Evolutionary conservation across 805 yeast species (phyloP).

Genomic region (Saccharomycopsis fibuligera): DNA sequence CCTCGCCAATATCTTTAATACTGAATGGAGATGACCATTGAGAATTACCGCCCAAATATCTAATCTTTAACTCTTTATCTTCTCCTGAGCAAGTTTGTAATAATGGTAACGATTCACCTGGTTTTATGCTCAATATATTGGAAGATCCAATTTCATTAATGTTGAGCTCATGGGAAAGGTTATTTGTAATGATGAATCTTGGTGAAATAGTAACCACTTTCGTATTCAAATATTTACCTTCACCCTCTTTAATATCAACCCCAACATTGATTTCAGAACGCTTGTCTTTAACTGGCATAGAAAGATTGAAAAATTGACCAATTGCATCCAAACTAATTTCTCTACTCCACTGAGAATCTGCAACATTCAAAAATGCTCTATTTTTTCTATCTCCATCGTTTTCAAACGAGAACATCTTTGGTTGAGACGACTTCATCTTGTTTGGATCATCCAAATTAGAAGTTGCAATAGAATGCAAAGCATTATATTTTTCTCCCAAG

Average conservation of each 20-base stretch:
- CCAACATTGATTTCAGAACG: conserved; percentile 69
- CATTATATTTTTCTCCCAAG: conserved; percentile 49
- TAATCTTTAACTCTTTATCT: conserved; percentile 54
- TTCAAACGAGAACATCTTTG: conserved; percentile 83
- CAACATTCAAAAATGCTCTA: conserved; percentile 59
- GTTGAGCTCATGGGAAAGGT: conserved; percentile 47
- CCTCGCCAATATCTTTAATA: conserved; percentile 77
- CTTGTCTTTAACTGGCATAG: conserved; percentile 42
- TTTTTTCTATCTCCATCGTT: conserved; percentile 49
- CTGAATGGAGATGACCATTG: conserved; percentile 87
- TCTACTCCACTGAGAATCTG: conserved; percentile 63
- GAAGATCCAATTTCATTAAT: conserved; percentile 66
- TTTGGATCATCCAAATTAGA: conserved; percentile 24
- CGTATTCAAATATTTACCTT: conserved; percentile 71
- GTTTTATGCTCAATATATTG: conserved; percentile 37
- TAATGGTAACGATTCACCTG: conserved; percentile 48
- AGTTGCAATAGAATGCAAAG: conserved; percentile 39
- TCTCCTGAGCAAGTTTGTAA: conserved; percentile 47
- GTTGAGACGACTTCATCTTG: conserved; percentile 36
- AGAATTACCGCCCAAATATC: conserved; percentile 49
- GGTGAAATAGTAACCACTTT: conserved; percentile 80
- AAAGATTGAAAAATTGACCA: conserved; percentile 67
- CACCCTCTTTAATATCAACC: conserved; percentile 69
- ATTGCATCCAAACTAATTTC: conserved; percentile 84
- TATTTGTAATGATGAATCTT: conserved; percentile 68